Conservation (phyloP, 2,329 filamentous ascomycete species). For the Beauveria caledonica region DNA sequence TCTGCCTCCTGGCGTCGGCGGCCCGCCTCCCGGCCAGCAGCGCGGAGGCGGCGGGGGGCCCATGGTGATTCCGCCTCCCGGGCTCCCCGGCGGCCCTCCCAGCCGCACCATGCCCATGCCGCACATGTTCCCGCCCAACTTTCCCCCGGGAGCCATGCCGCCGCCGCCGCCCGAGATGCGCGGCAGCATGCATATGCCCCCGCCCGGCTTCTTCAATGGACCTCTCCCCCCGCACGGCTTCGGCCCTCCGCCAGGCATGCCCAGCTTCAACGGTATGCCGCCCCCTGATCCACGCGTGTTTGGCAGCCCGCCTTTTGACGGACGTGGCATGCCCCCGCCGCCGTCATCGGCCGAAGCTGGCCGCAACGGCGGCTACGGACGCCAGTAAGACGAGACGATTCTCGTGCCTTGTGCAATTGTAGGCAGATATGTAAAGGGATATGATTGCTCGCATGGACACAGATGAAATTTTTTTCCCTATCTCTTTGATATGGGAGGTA, state of each 20-base stretch:
- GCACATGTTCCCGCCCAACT: constrained; percentile 55
- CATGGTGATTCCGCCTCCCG: constrained; percentile 56
- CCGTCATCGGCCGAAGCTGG: constrained; percentile 7
- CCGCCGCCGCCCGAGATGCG: constrained; percentile 41
- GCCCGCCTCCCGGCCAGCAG: constrained; percentile 14
- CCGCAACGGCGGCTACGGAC: constrained; percentile 3
- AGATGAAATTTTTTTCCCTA: not conserved
- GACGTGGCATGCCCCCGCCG: constrained; percentile 45
- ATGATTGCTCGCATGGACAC: not conserved
- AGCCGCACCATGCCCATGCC: constrained; percentile 43
- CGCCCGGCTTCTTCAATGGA: constrained; percentile 49
- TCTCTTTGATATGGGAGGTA: not conserved
- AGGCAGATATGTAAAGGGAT: no score
- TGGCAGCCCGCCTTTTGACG: constrained; percentile 42
- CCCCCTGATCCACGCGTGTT: constrained; percentile 40
- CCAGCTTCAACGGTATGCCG: constrained; percentile 45
- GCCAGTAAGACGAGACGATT: not conserved
- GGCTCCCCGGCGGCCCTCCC: constrained; percentile 32
- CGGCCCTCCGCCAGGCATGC: constrained; percentile 46
- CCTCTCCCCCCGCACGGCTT: constrained; percentile 41
- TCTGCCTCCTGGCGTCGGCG: constrained; percentile 26
- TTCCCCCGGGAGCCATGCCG: constrained; percentile 41
- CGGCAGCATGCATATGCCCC: constrained; percentile 47
- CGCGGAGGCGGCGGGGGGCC: constrained; percentile 27
- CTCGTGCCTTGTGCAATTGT: no score